phyloP scores from a whole-genome alignment of 1,284 basidiomycete genomes.

The Neolentinus lepideus region DNA sequence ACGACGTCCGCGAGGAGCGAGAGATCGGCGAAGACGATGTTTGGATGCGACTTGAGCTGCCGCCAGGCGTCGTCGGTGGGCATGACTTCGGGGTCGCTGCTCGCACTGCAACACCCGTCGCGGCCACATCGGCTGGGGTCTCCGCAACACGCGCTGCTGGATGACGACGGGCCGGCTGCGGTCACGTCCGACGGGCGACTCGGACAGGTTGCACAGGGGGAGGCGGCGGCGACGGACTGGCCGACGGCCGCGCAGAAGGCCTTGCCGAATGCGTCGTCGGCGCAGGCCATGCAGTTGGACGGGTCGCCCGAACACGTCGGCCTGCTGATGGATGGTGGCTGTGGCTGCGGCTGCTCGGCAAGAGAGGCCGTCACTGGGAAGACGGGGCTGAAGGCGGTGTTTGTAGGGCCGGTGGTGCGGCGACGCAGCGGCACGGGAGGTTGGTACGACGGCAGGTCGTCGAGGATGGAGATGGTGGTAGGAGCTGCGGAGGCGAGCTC shows the following conservation, averaged over 20 bases:
- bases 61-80: conserved; percentile 83
- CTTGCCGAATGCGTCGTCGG: conserved; percentile 75
- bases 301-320: conserved; percentile 48
- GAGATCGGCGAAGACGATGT: conserved; percentile 77
- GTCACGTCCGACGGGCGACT: conserved; percentile 18
- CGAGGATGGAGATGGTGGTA: conserved; percentile 42
- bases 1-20: conserved; percentile 83
- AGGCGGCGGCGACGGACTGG: conserved; percentile 42
- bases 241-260: conserved; percentile 80
- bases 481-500: not conserved
- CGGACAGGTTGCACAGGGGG: conserved; percentile 51
- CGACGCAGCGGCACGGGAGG: conserved; percentile 71
- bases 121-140: conserved; percentile 6
- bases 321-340: not conserved
- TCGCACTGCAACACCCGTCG: not conserved
- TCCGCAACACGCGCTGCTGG: conserved; percentile 8
- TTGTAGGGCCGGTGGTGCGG: conserved; percentile 27
- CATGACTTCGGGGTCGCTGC: conserved; percentile 34
- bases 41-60: conserved; percentile 83
- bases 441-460: conserved; percentile 72
- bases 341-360: conserved; percentile 11
- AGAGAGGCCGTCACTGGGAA: conserved; percentile 12
- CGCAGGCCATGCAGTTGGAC: conserved; percentile 71
- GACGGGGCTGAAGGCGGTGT: conserved; percentile 49
- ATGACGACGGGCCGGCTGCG: conserved; percentile 12